Evolutionary conservation across 164 flowering plant species (phyloP), one percentile per base, ranked within the genome.

Genomic region (Cinnamomum micranthum): DNA sequence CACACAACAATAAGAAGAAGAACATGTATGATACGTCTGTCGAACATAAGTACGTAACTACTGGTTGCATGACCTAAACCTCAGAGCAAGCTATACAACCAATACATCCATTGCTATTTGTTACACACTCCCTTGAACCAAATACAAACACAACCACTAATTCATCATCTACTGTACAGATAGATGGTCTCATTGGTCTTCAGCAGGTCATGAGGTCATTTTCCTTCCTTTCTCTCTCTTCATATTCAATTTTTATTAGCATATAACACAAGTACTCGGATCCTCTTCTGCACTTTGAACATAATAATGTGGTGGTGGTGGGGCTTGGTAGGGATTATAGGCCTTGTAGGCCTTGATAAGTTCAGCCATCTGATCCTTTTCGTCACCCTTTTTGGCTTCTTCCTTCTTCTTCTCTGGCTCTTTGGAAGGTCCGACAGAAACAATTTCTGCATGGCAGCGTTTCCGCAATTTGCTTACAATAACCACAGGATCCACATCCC

Each of bases 241-340:
- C n/a, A 19, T 41, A n/a, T 31, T 69, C 55, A 14, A 2, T 47
- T 14, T 60, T 72, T 13, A 23, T 77, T 65, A 91, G 69, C 87
- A 90, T 27, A 94, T 91, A 19, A 87, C 89, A 85, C 98, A 94
- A 71, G 89, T 82, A 84, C 88, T 94, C 47, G 97, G 95, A 63
- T 92, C 83, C 81, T 94, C 98, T 65, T 94, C 98, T 74, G 84
- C 81, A 86, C 94, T 89, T 7, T 82, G 89, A 14, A 72, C 88
- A 81, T 87, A 80, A 82, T 88, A 88, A 31, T 89, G 77, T 1
- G 83, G 73, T 74, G 87, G 87, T 87, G 80, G 81, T 20, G 33
- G 33, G 5, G 33, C 33, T 31, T 0, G 33, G 6, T 87, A 85
- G 10, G 93, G 95, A 81, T 92, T 88, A 74, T 89, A 89, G 12